Evolutionary conservation across 2,329 filamentous ascomycete genomes (phyloP), one percentile per base, ranked within the genome.

Genomic region (Sarocladium strictum): DNA sequence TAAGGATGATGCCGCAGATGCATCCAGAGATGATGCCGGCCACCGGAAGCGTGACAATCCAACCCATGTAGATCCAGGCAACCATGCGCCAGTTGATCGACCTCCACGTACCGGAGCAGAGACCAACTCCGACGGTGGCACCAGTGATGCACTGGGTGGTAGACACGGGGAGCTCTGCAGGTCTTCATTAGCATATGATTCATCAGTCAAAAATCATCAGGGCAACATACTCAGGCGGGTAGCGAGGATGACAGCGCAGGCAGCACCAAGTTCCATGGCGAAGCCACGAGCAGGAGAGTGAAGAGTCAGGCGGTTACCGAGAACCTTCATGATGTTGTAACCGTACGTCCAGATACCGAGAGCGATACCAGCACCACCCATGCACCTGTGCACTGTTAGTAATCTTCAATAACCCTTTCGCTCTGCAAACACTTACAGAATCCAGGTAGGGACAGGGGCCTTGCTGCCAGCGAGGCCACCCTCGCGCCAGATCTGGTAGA

Each of bases 301-400:
- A 15, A 81, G 75, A 10, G 82, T 84, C 57, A 85, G 74, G 59
- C 78, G 76, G 70, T 85, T 85, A 56, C 81, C 81, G 58, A 84
- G 71, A 61, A 79, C 79, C 41, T 76, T 73, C 81, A 85, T 85
- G 66, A 85, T 84, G 64, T 84, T 80, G 66, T 84, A 85, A 1
- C 81, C 81, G 59, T 83, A 76, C 29, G 80, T 82, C 75, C 79
- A 80, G 57, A 84, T 73, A 57, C 81, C 81, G 47, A 83, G 64
- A 51, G 76, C 76, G 40, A 84, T 78, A 57, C 69, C 72, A 6
- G 68, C 67, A 64, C 77, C 78, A 33, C 78, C 76, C 49, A 80
- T 77, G 47, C 71, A 75, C 23, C 43, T 47, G n/a, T 47, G 6
- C 15, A 6, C 7, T 23, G 23, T 21, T 26, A 23, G 23, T 7